Evolutionary conservation across 2,329 filamentous ascomycete genomes (phyloP), one percentile per base, ranked within the genome.

Genomic region (Tolypocladium ophioglossoides): DNA sequence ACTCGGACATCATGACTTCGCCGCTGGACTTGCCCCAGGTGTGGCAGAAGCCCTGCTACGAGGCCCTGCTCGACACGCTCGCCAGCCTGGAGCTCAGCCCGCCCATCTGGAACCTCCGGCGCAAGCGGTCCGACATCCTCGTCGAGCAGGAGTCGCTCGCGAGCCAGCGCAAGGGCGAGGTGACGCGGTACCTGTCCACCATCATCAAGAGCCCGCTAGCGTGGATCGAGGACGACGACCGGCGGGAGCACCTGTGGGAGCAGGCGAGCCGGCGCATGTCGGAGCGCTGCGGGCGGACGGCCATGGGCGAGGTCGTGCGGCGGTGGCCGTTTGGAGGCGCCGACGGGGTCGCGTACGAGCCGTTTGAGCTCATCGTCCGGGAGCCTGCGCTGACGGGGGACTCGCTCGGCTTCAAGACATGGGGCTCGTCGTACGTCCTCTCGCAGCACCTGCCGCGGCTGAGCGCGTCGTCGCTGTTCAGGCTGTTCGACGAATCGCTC

Each of bases 331-430:
- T 83, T 58, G 63, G 57, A 18, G 44, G 40, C 27, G 62, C 59
- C 9, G 64, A 60, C 47, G 60, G 54, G 18, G 49, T 57, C 12
- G 56, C 62, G 3, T 63, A 67, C 30, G 68, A 73, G 30, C 60
- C 70, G 1, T 78, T 91, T 60, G 78, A 85, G 48, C 74, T 99
- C 51, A 78, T 79, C 38, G 83, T 99, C 40, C 80, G 89, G 54
- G 94, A 99, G 67, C 94, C 94, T 2, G 85, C 91, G 1, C 75
- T 97, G 54, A 95, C 89, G 0, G 87, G 87, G 8, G 92, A 96
- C 68, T 87, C 89, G 56, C 76, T 97, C 20, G 94, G 94, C 1
- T 78, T 95, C 68, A 97, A 99, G 70, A 99, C 94, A 0, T 97
- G 94, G 94, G 89, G 88, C 0, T 92, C 91, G 0, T 92, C 91